phyloP scores from a whole-genome alignment of 768 basidiomycete species.

The Trametes sanguinea region DNA sequence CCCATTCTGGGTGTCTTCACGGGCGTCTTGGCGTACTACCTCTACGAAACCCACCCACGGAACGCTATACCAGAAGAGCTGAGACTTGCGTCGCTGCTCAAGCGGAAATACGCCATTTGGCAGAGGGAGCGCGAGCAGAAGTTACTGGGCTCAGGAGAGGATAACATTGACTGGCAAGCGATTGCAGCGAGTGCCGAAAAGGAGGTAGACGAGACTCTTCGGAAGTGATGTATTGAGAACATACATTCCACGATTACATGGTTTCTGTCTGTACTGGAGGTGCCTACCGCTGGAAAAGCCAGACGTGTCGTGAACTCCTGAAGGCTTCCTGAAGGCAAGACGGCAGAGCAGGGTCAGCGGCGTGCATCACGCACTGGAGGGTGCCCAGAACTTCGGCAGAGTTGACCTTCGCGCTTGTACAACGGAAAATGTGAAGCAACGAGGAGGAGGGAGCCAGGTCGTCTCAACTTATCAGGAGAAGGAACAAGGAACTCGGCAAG shows the following conservation, averaged over 20 bases:
- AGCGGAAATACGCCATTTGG: constrained; percentile 67
- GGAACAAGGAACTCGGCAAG: no score
- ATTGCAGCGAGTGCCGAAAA: constrained; percentile 21
- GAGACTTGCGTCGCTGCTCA: constrained; percentile 52
- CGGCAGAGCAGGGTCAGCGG: no score
- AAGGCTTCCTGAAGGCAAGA: no score
- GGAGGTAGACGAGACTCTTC: background rate
- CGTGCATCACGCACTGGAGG: no score
- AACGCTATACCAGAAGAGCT: constrained; percentile 60
- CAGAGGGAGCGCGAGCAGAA: constrained; percentile 25
- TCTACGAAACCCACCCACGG: constrained; percentile 80
- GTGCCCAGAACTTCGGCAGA: no score
- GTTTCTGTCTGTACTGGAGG: background rate
- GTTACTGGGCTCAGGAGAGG: constrained; percentile 12
- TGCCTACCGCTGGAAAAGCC: no score
- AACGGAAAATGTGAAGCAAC: no score
- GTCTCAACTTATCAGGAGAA: no score
- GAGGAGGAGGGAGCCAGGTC: no score
- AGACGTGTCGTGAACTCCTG: no score
- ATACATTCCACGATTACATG: background rate
- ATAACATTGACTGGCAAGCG: constrained; percentile 26
- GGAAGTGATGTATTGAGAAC: background rate
- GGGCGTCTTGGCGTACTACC: constrained; percentile 74
- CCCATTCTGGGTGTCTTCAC: constrained; percentile 77
- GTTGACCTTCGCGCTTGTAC: no score